Evolutionary conservation across 768 basidiomycete genomes (phyloP).

Genomic region (Rhizopogon rudus): DNA sequence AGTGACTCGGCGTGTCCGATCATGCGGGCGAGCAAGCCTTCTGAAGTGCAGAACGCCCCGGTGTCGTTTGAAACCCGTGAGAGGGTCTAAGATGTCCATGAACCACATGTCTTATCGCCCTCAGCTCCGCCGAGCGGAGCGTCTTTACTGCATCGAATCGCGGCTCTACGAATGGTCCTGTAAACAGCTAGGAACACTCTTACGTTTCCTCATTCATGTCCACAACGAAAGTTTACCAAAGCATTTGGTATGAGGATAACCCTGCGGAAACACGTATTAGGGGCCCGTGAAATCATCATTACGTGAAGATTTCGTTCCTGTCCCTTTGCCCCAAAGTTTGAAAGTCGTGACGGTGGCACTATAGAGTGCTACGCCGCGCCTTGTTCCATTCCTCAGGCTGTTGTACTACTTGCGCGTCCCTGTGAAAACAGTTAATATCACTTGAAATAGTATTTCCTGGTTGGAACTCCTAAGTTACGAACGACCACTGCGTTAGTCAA

Average conservation of each 20-base stretch:
- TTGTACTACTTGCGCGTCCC: too few species aligned
- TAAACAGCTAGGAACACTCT: neutral
- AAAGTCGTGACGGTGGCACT: neutral
- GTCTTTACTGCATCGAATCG: neutral
- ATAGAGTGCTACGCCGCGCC: neutral
- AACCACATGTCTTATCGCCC: neutral
- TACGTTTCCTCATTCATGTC: neutral
- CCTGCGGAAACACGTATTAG: neutral
- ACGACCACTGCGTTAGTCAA: too few species aligned
- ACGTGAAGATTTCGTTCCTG: neutral
- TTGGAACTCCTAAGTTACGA: neutral
- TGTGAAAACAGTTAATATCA: neutral
- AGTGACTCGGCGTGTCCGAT: neutral
- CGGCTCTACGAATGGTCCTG: neutral
- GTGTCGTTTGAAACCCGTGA: neutral
- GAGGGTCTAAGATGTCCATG: neutral
- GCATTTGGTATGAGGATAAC: neutral
- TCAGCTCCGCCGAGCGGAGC: neutral
- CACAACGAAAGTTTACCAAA: neutral
- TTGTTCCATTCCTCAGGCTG: neutral
- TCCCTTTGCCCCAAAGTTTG: neutral
- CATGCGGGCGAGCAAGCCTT: neutral
- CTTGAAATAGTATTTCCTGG: neutral
- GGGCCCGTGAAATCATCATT: neutral
- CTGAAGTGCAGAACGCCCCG: neutral